phyloP scores from a whole-genome alignment of 257 asterid genomes.

The Solanum clarkiae region DNA sequence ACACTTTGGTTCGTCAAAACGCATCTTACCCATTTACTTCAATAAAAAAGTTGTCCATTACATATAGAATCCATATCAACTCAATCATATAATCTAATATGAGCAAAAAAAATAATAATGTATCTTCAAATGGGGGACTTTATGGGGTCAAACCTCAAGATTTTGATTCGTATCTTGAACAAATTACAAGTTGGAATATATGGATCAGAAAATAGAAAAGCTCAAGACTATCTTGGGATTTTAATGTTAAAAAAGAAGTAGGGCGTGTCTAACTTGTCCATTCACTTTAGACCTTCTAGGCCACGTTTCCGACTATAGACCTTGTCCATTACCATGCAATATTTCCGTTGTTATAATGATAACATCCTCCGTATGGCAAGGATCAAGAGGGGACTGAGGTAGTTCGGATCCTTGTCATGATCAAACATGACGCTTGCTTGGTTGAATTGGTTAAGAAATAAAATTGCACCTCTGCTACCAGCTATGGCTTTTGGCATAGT shows the following conservation, averaged over 20 bases:
- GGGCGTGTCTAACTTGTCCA: neutral
- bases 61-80: neutral
- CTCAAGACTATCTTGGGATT: neutral
- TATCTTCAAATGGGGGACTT: neutral
- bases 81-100: neutral
- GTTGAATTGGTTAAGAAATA: too few relatives aligned
- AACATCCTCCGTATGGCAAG: too few relatives aligned
- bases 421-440: too few relatives aligned
- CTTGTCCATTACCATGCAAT: neutral
- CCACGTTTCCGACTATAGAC: neutral
- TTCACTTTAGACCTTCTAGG: neutral
- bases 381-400: too few relatives aligned
- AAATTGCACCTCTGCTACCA: rapidly evolving
- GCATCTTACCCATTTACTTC: neutral
- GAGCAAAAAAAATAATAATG: neutral
- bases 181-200: neutral
- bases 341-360: neutral
- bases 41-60: neutral
- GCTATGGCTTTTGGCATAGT: too few relatives aligned
- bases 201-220: neutral
- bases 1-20: neutral
- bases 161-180: neutral
- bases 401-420: too few relatives aligned
- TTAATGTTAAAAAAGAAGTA: neutral
- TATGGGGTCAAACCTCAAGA: neutral